Conservation (phyloP, 441 rosid species). For the Jatropha multifida region DNA sequence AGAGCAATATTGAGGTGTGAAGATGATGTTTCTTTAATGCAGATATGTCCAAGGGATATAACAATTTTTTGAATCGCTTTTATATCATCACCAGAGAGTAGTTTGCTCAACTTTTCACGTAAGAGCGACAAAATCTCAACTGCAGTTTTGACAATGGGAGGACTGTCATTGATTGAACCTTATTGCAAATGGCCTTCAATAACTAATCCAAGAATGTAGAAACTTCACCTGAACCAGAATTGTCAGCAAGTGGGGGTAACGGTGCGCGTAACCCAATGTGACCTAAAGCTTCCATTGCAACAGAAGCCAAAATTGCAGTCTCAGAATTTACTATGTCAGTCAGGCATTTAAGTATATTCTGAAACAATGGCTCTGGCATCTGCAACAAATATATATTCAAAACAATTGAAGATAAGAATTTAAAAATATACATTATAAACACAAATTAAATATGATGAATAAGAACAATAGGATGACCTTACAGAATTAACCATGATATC, state of each 20-base stretch:
- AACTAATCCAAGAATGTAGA: constrained; percentile 17
- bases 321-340: constrained; percentile 68
- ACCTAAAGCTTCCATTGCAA: constrained; percentile 96
- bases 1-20: constrained; percentile 65
- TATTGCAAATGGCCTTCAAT: constrained; percentile 15
- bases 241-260: constrained; percentile 57
- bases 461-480: neutral
- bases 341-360: constrained; percentile 66
- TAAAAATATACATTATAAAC: neutral
- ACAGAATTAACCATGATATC: neutral
- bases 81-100: constrained; percentile 79
- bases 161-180: constrained; percentile 21
- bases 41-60: constrained; percentile 85
- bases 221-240: constrained; percentile 67
- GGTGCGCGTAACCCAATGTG: constrained; percentile 80
- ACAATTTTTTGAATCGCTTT: constrained; percentile 83
- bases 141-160: constrained; percentile 41
- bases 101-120: constrained; percentile 75
- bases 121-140: constrained; percentile 58
- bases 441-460: neutral
- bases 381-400: constrained; percentile 33
- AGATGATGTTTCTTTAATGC: constrained; percentile 71
- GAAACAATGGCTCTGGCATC: constrained; percentile 65
- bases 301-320: constrained; percentile 72
- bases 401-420: constrained; percentile 1